These are phyloP conservation scores for Tubosaeta sp. DNA, from an alignment of 768 basidiomycete genomes.

Conservation along the genomic window DNA sequence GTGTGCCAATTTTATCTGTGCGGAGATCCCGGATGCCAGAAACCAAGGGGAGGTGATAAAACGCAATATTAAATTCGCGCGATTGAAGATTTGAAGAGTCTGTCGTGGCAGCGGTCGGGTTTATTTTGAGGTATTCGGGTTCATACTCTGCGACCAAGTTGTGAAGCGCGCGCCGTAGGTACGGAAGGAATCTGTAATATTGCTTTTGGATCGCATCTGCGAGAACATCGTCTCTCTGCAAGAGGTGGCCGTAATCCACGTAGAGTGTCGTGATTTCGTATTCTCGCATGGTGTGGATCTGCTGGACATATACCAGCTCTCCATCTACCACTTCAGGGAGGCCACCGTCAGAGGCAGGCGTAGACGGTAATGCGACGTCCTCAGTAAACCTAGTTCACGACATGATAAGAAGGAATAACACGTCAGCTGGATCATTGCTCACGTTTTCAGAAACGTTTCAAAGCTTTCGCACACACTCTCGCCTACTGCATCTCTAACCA, in stretches of 20 bases:
- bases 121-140: slow-evolving; percentile 93
- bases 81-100: slow-evolving; percentile 87
- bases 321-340: slow-evolving; percentile 51
- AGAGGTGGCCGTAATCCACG: slow-evolving; percentile 89
- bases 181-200: slow-evolving; percentile 96
- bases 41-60: slow-evolving; percentile 90
- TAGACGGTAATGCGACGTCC: slow-evolving; percentile 71
- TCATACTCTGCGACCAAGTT: slow-evolving; percentile 87
- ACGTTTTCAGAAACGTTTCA: slow-evolving; percentile 90
- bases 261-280: slow-evolving; percentile 95
- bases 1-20: slow-evolving; percentile 89
- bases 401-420: not conserved
- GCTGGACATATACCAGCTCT: slow-evolving; percentile 81
- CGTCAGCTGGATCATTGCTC: slow-evolving; percentile 26
- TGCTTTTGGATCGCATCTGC: slow-evolving; percentile 91
- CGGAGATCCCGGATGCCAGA: slow-evolving; percentile 91
- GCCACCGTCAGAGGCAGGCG: slow-evolving; percentile 72
- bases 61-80: slow-evolving; percentile 92
- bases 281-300: slow-evolving; percentile 93
- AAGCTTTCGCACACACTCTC: slow-evolving; percentile 94
- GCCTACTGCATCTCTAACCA: slow-evolving; percentile 91
- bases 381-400: slow-evolving; percentile 67
- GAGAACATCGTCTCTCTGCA: slow-evolving; percentile 87
- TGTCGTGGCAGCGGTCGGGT: slow-evolving; percentile 81
- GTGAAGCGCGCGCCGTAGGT: slow-evolving; percentile 85